Conservation (phyloP, 2,329 filamentous ascomycete species). For the Colletotrichum somersetense region DNA sequence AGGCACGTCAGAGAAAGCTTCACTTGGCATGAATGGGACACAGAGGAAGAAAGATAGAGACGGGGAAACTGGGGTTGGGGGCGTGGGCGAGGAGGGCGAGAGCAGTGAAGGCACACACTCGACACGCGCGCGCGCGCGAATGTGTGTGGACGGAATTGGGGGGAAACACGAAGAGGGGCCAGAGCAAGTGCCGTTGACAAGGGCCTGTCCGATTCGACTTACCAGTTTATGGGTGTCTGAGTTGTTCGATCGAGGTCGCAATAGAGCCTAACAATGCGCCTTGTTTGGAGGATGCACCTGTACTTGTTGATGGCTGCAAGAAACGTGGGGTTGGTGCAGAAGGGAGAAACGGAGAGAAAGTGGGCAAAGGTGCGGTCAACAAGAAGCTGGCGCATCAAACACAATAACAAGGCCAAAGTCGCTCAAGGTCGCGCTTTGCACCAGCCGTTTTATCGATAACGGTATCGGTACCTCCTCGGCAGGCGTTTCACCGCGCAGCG, state of each 20-base stretch:
- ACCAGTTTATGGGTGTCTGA: conserved; percentile 39
- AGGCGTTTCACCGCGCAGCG: not conserved
- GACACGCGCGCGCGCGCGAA: conserved; percentile 17
- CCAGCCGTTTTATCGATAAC: conserved; percentile 26
- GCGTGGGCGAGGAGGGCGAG: conserved; percentile 27
- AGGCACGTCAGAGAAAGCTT: conserved; percentile 54
- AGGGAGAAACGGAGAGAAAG: conserved; percentile 46
- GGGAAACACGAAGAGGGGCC: conserved; percentile 30
- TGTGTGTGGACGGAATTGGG: conserved; percentile 27
- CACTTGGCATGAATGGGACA: conserved; percentile 35
- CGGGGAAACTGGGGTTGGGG: conserved; percentile 26
- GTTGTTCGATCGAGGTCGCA: conserved; percentile 43
- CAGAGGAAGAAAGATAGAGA: conserved; percentile 21
- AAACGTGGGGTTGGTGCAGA: conserved; percentile 56
- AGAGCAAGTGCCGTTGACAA: conserved; percentile 37
- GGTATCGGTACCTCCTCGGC: conserved; percentile 7
- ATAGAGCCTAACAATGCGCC: conserved; percentile 43
- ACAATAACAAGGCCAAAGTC: conserved; percentile 40
- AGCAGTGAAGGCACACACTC: conserved; percentile 30
- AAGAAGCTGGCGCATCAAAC: conserved; percentile 40
- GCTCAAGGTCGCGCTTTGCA: conserved; percentile 27
- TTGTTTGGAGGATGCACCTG: conserved; percentile 44
- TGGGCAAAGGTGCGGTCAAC: conserved; percentile 44
- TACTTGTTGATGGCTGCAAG: conserved; percentile 46
- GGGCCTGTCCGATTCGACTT: conserved; percentile 30